Percentiles rank a stretch among this genome's conserved stretches.
Conservation (phyloP, 768 basidiomycete genomes). For the Phylloporus rhodoxanthus region DNA sequence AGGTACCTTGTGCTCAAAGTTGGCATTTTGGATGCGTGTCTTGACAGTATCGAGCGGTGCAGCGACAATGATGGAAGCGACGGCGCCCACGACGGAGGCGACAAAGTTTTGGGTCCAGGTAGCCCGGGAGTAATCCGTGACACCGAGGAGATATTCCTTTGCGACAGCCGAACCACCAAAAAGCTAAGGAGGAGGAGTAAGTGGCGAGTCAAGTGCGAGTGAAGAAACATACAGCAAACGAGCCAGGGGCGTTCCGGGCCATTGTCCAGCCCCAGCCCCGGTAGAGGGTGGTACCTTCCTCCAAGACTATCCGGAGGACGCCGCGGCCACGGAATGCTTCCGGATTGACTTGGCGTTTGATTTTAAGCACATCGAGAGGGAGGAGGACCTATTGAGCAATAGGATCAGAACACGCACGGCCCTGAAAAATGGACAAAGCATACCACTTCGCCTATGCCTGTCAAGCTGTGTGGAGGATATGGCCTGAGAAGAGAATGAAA, state of each 20-base stretch:
- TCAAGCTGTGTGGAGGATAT: slow-evolving; percentile 39
- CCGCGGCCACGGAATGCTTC: slow-evolving; percentile 97
- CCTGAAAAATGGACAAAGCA: slow-evolving; percentile 12
- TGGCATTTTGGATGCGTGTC: slow-evolving; percentile 97
- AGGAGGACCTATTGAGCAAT: slow-evolving; percentile 64
- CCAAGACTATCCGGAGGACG: slow-evolving; percentile 79
- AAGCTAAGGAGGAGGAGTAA: slow-evolving; percentile 48
- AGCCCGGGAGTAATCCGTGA: slow-evolving; percentile 88
- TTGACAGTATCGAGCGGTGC: slow-evolving; percentile 96
- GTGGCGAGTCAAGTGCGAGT: neutral
- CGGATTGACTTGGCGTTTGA: slow-evolving; percentile 97
- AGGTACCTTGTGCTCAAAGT: slow-evolving; percentile 81
- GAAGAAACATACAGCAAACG: slow-evolving; percentile 72
- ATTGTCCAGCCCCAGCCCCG: slow-evolving; percentile 99
- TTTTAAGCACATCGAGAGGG: slow-evolving; percentile 94
- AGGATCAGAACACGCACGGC: neutral
- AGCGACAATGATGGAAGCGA: slow-evolving; percentile 92
- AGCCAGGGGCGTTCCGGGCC: slow-evolving; percentile 94
- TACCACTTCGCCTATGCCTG: slow-evolving; percentile 92
- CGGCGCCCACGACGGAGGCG: slow-evolving; percentile 88
- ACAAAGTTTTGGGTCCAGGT: slow-evolving; percentile 98
- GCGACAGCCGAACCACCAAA: slow-evolving; percentile 95
- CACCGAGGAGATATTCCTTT: slow-evolving; percentile 88
- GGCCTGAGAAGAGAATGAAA: neutral
- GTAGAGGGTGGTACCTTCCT: slow-evolving; percentile 90